Conservation (phyloP, 768 basidiomycete genomes). For the Neoboletus magnificus region DNA sequence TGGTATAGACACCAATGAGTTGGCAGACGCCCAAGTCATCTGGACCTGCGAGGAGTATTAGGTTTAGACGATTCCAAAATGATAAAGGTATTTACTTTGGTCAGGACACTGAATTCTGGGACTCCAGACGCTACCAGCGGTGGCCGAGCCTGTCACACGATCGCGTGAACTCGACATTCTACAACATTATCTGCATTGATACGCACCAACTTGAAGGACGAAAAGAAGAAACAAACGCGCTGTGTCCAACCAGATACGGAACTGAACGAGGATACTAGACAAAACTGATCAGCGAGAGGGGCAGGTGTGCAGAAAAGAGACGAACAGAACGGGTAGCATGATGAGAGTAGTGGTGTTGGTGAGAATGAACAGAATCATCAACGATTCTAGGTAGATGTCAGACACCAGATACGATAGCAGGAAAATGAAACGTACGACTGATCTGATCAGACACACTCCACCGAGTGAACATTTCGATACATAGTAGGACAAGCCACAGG, state of each 20-base stretch:
- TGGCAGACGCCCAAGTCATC: slow-evolving; percentile 45
- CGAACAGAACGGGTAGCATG: slow-evolving; percentile 43
- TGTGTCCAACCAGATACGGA: slow-evolving; percentile 53
- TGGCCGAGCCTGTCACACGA: slow-evolving; percentile 38
- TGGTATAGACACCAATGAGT: slow-evolving; percentile 45
- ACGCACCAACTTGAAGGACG: slow-evolving; percentile 45
- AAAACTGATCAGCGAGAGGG: neutral
- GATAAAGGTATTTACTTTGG: slow-evolving; percentile 33
- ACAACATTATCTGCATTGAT: neutral
- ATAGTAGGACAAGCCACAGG: slow-evolving; percentile 48
- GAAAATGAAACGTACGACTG: slow-evolving; percentile 39
- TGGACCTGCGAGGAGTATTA: slow-evolving; percentile 27
- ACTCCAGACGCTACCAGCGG: slow-evolving; percentile 41
- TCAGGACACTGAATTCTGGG: slow-evolving; percentile 43
- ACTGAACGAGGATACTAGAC: slow-evolving; percentile 43
- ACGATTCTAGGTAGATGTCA: slow-evolving; percentile 23
- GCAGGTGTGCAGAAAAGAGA: slow-evolving; percentile 5
- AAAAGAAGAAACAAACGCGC: slow-evolving; percentile 48
- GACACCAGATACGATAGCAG: neutral
- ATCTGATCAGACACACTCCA: slow-evolving; percentile 44
- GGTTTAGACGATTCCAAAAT: neutral
- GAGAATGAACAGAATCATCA: slow-evolving; percentile 45
- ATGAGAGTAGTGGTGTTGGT: slow-evolving; percentile 39
- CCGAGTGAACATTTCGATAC: slow-evolving; percentile 42
- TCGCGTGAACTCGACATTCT: neutral